Evolutionary conservation across 2,329 filamentous ascomycete species (phyloP).

Genomic region (Exserohilum rostratum): DNA sequence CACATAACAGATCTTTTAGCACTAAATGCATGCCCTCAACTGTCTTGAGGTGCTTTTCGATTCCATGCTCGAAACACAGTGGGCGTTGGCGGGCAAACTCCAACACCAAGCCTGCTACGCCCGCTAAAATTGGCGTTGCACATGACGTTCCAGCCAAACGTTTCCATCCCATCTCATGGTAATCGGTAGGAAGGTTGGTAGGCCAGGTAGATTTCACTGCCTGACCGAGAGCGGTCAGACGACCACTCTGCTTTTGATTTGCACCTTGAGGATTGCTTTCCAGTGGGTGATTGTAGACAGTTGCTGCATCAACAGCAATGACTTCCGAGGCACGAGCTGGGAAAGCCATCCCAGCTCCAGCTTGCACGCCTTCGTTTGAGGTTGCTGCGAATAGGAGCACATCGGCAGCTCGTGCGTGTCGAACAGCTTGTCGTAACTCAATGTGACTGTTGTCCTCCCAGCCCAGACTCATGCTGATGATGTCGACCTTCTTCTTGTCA

Average conservation of each 20-base stretch:
- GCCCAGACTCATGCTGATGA: conserved; percentile 21
- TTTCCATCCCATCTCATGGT: background rate
- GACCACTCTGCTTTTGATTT: too few species aligned
- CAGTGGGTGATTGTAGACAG: conserved; percentile 3
- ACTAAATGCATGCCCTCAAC: background rate
- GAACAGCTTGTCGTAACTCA: too few species aligned
- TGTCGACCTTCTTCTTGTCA: conserved; percentile 15
- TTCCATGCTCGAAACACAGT: background rate
- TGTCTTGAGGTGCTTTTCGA: background rate
- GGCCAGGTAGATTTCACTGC: too few species aligned
- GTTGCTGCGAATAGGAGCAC: too few species aligned
- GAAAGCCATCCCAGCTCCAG: too few species aligned
- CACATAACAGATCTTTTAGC: too few species aligned
- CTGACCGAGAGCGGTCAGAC: too few species aligned
- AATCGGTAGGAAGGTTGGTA: too few species aligned
- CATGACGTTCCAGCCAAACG: conserved; percentile 13
- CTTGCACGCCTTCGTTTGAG: too few species aligned
- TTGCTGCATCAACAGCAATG: conserved; percentile 16
- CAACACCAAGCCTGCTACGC: conserved; percentile 15
- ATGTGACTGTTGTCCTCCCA: background rate
- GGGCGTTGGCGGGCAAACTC: conserved; percentile 16
- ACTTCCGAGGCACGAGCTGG: conserved; percentile 14
- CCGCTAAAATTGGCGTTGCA: conserved; percentile 20
- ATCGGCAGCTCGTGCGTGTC: too few species aligned
- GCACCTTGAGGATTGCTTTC: conserved; percentile 6